Percentiles rank a stretch among this genome's conserved stretches.
These are phyloP conservation scores for Penicillium sp. DNA, from an alignment of 2,329 filamentous ascomycete genomes.

Conservation along the genomic window DNA sequence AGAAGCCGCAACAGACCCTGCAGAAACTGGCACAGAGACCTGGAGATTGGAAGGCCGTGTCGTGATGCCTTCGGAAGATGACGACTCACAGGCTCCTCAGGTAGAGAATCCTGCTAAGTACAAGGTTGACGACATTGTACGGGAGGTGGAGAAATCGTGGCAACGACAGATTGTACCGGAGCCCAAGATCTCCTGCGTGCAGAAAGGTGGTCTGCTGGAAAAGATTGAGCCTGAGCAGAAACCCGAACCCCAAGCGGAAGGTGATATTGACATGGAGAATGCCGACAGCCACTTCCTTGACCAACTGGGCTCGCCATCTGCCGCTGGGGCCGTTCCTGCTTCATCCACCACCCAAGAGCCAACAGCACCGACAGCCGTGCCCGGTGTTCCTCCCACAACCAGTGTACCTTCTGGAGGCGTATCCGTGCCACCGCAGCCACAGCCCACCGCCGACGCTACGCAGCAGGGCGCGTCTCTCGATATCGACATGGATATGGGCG, in stretches of 20 bases:
- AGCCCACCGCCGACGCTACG: too few species aligned
- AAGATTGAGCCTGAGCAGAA: slow-evolving; percentile 33
- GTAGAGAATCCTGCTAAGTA: slow-evolving; percentile 37
- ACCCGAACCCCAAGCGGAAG: slow-evolving; percentile 20
- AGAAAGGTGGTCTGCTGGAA: slow-evolving; percentile 68
- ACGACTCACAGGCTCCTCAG: slow-evolving; percentile 29
- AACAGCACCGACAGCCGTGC: too few species aligned
- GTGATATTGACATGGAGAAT: slow-evolving; percentile 30
- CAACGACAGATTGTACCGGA: slow-evolving; percentile 59
- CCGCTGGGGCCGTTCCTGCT: too few species aligned
- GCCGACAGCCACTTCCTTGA: slow-evolving; percentile 27
- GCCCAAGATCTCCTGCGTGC: slow-evolving; percentile 59
- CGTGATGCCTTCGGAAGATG: slow-evolving; percentile 28
- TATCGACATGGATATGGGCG: slow-evolving; percentile 49
- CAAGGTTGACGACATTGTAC: slow-evolving; percentile 61
- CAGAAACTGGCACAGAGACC: slow-evolving; percentile 51
- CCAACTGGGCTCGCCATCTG: too few species aligned
- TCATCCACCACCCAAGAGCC: too few species aligned
- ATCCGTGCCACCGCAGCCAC: too few species aligned
- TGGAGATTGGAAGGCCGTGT: slow-evolving; percentile 55
- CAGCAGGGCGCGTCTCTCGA: too few species aligned
- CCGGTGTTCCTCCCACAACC: too few species aligned
- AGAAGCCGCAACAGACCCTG: slow-evolving; percentile 50
- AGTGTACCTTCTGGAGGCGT: too few species aligned
- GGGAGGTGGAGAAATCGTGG: slow-evolving; percentile 63